phyloP scores from a whole-genome alignment of 1,284 basidiomycete genomes.

The Rhodotorula sp. region DNA sequence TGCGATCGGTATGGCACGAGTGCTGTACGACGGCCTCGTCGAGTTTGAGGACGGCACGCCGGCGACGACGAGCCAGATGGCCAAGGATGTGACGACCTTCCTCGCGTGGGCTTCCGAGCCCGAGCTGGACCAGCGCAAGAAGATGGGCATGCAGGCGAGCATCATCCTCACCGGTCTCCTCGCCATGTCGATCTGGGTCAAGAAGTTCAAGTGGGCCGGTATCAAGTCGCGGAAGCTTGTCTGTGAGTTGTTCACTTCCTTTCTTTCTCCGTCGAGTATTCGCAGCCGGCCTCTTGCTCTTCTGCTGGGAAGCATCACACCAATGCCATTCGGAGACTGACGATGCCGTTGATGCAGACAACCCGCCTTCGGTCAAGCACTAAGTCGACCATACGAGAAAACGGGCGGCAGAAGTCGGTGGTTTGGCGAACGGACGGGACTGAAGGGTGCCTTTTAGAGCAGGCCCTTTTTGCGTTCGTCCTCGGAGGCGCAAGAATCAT shows the following conservation, averaged over 20 bases:
- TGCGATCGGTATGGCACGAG: constrained; percentile 96
- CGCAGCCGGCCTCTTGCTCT: constrained; percentile 49
- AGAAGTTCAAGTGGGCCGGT: constrained; percentile 89
- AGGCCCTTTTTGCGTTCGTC: neutral
- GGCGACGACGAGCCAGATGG: constrained; percentile 98
- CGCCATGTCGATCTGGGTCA: constrained; percentile 79
- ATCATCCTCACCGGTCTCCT: constrained; percentile 83
- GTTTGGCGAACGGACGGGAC: neutral
- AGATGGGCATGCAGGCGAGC: constrained; percentile 68
- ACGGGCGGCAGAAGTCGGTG: neutral
- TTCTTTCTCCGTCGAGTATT: neutral
- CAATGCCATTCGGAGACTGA: neutral
- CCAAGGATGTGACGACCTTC: constrained; percentile 97
- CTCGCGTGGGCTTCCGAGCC: constrained; percentile 74
- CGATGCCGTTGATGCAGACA: constrained; percentile 15
- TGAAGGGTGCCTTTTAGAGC: neutral
- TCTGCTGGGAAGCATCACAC: neutral
- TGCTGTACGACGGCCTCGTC: constrained; percentile 77
- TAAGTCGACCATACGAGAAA: constrained; percentile 4
- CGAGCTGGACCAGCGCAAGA: constrained; percentile 96
- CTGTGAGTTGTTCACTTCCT: constrained; percentile 5
- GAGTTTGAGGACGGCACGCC: constrained; percentile 96
- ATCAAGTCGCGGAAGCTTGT: constrained; percentile 88
- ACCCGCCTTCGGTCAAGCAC: constrained; percentile 41
- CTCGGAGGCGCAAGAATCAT: neutral